phyloP scores from a whole-genome alignment of 495 filamentous ascomycete genomes.

The Aspergillus ellipticus region DNA sequence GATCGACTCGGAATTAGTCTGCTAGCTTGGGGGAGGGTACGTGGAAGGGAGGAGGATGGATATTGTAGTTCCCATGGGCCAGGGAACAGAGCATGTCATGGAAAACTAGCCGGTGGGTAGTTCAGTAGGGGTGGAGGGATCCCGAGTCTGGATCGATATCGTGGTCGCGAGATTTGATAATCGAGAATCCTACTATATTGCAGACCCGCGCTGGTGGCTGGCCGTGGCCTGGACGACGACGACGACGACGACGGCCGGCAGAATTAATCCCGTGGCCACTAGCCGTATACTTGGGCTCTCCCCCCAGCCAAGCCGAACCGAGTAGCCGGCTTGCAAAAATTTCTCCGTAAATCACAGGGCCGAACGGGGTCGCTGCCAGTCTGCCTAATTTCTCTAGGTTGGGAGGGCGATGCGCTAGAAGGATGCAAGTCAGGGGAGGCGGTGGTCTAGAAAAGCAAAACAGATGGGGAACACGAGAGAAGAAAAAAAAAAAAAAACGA shows the following conservation, averaged over 20 bases:
- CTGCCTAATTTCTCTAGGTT: background rate
- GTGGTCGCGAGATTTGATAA: background rate
- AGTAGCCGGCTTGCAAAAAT: constrained; percentile 18
- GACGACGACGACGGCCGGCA: constrained; percentile 6
- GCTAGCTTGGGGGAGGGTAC: background rate
- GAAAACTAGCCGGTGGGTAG: background rate
- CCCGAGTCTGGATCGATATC: too few relatives aligned
- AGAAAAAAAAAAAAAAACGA: background rate
- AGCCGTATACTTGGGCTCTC: background rate
- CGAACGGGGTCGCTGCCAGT: constrained; percentile 1
- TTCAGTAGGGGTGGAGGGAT: too few relatives aligned
- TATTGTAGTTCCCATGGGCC: too few relatives aligned
- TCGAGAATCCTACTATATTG: background rate
- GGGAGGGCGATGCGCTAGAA: constrained; percentile 1
- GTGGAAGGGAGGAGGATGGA: background rate
- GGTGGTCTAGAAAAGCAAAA: background rate
- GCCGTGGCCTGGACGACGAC: background rate
- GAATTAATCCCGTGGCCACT: constrained; percentile 15
- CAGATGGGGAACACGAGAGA: background rate
- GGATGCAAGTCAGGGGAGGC: background rate
- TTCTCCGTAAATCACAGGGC: constrained; percentile 32
- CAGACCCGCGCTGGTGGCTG: background rate
- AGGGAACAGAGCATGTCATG: background rate
- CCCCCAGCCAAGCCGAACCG: constrained; percentile 17
- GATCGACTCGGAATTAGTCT: too few relatives aligned